phyloP scores from a whole-genome alignment of 1,284 basidiomycete species.

The Volvariella surrecta region DNA sequence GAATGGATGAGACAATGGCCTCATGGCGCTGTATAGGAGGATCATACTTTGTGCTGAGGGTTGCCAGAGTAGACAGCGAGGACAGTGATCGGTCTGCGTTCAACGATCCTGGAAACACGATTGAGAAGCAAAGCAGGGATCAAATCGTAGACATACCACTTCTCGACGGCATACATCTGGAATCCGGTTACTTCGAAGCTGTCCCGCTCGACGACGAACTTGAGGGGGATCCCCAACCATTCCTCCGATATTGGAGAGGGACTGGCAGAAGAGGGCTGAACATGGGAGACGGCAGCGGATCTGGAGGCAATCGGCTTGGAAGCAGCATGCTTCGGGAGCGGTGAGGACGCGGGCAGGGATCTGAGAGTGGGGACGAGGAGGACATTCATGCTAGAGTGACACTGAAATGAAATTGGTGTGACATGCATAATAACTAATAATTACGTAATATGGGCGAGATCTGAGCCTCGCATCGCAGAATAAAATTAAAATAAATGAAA shows the following conservation, averaged over 20 bases:
- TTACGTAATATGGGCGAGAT: neutral
- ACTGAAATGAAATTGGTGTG: no score
- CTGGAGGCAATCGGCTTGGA: conserved; percentile 8
- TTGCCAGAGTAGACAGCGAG: conserved; percentile 71
- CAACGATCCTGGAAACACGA: conserved; percentile 46
- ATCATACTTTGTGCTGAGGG: conserved; percentile 47
- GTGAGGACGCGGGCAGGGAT: neutral
- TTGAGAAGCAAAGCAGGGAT: neutral
- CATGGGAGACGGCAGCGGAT: conserved; percentile 8
- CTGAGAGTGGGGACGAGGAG: conserved; percentile 7
- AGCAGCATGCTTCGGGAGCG: conserved; percentile 3
- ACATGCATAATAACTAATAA: no score
- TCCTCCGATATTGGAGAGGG: conserved; percentile 24
- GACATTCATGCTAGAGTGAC: conserved; percentile 3
- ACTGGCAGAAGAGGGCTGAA: conserved; percentile 16
- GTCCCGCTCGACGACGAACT: conserved; percentile 16
- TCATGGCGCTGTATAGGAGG: conserved; percentile 7
- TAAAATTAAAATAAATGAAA: no score
- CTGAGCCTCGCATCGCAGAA: neutral
- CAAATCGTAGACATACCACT: conserved; percentile 42
- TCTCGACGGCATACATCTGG: conserved; percentile 78
- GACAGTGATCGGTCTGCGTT: conserved; percentile 50
- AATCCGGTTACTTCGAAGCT: conserved; percentile 37
- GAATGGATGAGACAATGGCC: conserved; percentile 5
- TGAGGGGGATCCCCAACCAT: conserved; percentile 12